Evolutionary conservation across 1,284 basidiomycete species (phyloP).

Genomic region (Heterobasidion occidentale): DNA sequence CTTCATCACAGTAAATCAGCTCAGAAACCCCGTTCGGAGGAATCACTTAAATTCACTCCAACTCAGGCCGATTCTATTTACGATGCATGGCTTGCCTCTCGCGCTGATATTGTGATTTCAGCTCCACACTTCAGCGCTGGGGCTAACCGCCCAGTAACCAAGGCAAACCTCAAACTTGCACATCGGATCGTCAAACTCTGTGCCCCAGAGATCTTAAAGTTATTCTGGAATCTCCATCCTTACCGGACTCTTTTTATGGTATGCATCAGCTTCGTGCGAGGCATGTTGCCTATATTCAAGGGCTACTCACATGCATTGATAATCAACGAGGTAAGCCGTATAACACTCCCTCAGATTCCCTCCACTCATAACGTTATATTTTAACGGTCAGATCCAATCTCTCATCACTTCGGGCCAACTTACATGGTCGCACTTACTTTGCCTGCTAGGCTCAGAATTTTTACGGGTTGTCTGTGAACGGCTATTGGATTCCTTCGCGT

Average conservation of each 20-base stretch:
- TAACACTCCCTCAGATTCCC: slow-evolving; percentile 4
- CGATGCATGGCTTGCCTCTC: slow-evolving; percentile 59
- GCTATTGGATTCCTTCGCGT: slow-evolving; percentile 66
- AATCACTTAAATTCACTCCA: background rate
- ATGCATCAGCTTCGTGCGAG: slow-evolving; percentile 57
- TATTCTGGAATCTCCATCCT: slow-evolving; percentile 62
- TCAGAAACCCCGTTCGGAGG: background rate
- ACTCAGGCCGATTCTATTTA: slow-evolving; percentile 28
- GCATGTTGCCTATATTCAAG: slow-evolving; percentile 69
- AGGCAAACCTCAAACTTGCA: slow-evolving; percentile 48
- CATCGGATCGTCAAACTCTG: slow-evolving; percentile 43
- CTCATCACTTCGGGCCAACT: slow-evolving; percentile 56
- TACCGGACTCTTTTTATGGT: slow-evolving; percentile 58
- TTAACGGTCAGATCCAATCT: slow-evolving; percentile 46
- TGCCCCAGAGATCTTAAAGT: slow-evolving; percentile 44
- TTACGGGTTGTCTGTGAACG: slow-evolving; percentile 55
- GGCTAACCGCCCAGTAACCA: slow-evolving; percentile 51
- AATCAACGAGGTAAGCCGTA: slow-evolving; percentile 59
- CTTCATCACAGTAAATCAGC: background rate
- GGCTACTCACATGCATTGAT: slow-evolving; percentile 79
- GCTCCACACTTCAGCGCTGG: slow-evolving; percentile 44
- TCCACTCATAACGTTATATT: background rate
- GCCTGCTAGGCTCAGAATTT: slow-evolving; percentile 52
- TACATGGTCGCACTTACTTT: slow-evolving; percentile 53
- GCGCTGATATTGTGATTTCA: slow-evolving; percentile 32